These are phyloP conservation scores for Cercospora sp. DNA, from an alignment of 2,329 filamentous ascomycete genomes.

Conservation along the genomic window DNA sequence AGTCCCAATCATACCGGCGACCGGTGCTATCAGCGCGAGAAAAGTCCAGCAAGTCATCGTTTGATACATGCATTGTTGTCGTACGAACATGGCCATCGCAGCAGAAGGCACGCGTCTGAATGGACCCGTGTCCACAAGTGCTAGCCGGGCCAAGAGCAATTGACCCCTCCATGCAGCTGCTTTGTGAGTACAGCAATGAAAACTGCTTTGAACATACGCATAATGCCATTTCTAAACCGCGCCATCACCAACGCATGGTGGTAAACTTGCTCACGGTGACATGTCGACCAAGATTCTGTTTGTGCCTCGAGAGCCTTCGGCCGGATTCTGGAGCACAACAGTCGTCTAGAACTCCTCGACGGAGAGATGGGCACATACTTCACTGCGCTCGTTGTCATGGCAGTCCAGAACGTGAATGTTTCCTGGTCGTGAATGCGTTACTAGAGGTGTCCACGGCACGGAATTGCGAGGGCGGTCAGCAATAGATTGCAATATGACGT, in stretches of 20 bases:
- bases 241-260: too few species aligned
- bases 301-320: not conserved
- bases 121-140: not conserved
- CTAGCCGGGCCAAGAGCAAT: not conserved
- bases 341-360: not conserved
- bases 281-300: not conserved
- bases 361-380: not conserved
- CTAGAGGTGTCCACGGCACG: not conserved
- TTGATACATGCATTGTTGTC: not conserved
- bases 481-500: not conserved
- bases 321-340: not conserved
- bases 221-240: too few species aligned
- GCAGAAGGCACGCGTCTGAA: not conserved
- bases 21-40: not conserved
- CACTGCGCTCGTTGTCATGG: not conserved
- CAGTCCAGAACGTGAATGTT: not conserved
- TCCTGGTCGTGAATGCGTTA: not conserved
- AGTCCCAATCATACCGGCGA: not conserved
- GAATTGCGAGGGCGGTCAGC: not conserved
- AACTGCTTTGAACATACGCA: too few species aligned
- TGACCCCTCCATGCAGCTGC: not conserved
- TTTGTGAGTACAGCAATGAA: not conserved
- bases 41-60: not conserved
- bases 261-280: too few species aligned
- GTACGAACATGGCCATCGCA: not conserved